These are phyloP conservation scores for Orbilia javanica DNA, from an alignment of 2,329 filamentous ascomycete genomes.

Conservation along the genomic window DNA sequence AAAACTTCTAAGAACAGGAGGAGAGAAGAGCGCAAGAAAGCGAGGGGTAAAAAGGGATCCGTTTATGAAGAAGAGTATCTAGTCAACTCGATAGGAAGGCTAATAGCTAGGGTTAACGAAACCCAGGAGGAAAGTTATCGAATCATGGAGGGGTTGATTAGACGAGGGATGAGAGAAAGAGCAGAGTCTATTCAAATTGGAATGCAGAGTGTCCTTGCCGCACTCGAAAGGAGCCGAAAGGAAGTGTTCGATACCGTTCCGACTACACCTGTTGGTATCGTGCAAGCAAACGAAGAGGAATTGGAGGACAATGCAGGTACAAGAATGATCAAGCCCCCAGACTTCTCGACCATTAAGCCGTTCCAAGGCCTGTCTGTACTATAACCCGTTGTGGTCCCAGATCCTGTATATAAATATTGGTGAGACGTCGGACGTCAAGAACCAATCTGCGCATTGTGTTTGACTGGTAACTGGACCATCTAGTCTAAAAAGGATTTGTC, in stretches of 20 bases:
- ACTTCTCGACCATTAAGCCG: conserved; percentile 37
- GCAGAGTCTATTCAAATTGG: conserved; percentile 81
- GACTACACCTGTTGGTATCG: conserved; percentile 54
- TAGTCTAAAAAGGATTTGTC: too few relatives aligned
- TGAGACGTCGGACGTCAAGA: background rate
- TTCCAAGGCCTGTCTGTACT: conserved; percentile 36
- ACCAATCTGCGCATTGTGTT: background rate
- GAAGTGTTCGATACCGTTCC: conserved; percentile 75
- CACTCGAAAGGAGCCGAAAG: conserved; percentile 68
- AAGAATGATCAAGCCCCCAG: conserved; percentile 27
- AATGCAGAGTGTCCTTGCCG: conserved; percentile 78
- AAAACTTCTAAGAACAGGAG: conserved; percentile 88
- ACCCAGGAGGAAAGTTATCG: conserved; percentile 78
- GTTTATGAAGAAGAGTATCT: conserved; percentile 99
- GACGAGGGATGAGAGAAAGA: conserved; percentile 87
- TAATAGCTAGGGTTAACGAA: conserved; percentile 84
- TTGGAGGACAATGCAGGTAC: conserved; percentile 40
- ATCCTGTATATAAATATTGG: background rate
- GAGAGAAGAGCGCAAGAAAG: conserved; percentile 93
- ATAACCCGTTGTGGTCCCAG: conserved; percentile 1
- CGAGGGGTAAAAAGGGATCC: conserved; percentile 92
- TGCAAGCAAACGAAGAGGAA: conserved; percentile 61
- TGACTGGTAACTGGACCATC: background rate
- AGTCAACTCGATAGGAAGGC: conserved; percentile 83
- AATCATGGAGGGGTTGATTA: conserved; percentile 80